Evolutionary conservation across 768 basidiomycete species (phyloP), one percentile per base, ranked within the genome.

Genomic region (Macrolepiota albuminosa): DNA sequence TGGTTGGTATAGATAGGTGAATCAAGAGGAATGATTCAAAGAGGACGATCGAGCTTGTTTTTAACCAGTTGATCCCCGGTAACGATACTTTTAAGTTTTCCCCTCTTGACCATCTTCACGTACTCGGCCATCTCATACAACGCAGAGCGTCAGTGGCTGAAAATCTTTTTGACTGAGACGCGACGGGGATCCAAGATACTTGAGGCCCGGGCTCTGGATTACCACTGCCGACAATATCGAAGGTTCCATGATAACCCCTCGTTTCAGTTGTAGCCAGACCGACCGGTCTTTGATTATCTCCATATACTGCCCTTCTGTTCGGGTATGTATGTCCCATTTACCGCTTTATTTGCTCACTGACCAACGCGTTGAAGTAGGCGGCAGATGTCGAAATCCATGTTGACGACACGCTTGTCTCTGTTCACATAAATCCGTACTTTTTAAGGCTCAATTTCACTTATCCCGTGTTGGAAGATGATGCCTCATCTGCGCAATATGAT

Each of bases 361-460:
- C 59, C 31, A 29, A 61, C 43, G 43, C 49, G 57, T 62, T 50
- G 66, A 75, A 77, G 71, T 81, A 93, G 91, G 89, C 92, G 11
- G 83, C 87, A 45, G 92, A 93, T 63, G 83, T 86, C 36, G 92
- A 93, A 70, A 86, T 92, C 53, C 78, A 88, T 63, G 84, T 91
- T 58, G 87, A 91, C 67, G 83, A 83, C 56, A 82, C 82, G 31
- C 72, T 88, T 51, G 78, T 93, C 69, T 85, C 84, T 21, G 74
- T 92, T 43, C 85, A 93, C 66, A 82, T 93, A 69, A 90, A 89
- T 60, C 92, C 92, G 2, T 95, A 93, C 69, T 94, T 89, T 66
- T 78, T 94, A 56, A 86, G 91, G 1, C 78, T 95, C 62, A 84
- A 86, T 66, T 92, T 95, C 70, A 77, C 87, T 33, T 81, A 88